phyloP scores from a whole-genome alignment of 2,329 filamentous ascomycete genomes.

The Sporothrix globosa region DNA sequence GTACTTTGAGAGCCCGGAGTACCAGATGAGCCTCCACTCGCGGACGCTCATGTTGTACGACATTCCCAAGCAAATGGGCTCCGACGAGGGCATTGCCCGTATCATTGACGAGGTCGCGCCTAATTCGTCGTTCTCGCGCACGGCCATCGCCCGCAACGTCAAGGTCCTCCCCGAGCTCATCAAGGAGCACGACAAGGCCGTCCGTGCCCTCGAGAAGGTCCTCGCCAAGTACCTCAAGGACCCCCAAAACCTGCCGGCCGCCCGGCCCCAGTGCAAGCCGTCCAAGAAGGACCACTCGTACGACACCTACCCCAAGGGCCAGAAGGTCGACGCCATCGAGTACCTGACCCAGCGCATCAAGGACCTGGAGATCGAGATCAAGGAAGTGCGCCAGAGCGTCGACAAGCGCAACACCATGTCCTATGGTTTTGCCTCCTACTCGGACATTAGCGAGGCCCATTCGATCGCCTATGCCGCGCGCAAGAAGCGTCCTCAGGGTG shows the following conservation, averaged over 20 bases:
- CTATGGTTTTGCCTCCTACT: slow-evolving; percentile 93
- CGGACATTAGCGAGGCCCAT: slow-evolving; percentile 85
- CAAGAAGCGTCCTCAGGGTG: slow-evolving; percentile 77
- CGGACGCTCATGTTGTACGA: slow-evolving; percentile 76
- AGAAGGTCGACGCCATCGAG: slow-evolving; percentile 91
- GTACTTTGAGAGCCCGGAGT: slow-evolving; percentile 86
- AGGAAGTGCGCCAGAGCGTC: slow-evolving; percentile 76
- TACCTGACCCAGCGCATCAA: slow-evolving; percentile 86
- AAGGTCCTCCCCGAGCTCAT: slow-evolving; percentile 87
- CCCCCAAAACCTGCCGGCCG: slow-evolving; percentile 74
- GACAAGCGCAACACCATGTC: slow-evolving; percentile 87
- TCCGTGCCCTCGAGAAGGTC: slow-evolving; percentile 79
- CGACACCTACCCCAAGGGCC: slow-evolving; percentile 63
- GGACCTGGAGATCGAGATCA: slow-evolving; percentile 80
- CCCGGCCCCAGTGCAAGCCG: slow-evolving; percentile 76
- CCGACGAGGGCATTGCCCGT: slow-evolving; percentile 83
- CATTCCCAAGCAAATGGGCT: slow-evolving; percentile 73
- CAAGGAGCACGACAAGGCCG: slow-evolving; percentile 76
- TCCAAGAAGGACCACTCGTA: slow-evolving; percentile 77
- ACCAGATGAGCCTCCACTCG: slow-evolving; percentile 83
- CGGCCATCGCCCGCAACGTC: slow-evolving; percentile 86
- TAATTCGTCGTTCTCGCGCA: slow-evolving; percentile 75
- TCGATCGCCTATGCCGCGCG: slow-evolving; percentile 80
- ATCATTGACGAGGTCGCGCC: slow-evolving; percentile 81
- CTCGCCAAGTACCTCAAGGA: slow-evolving; percentile 90